Conservation (phyloP, 1,284 basidiomycete genomes). For the Moesziomyces globuligerus region DNA sequence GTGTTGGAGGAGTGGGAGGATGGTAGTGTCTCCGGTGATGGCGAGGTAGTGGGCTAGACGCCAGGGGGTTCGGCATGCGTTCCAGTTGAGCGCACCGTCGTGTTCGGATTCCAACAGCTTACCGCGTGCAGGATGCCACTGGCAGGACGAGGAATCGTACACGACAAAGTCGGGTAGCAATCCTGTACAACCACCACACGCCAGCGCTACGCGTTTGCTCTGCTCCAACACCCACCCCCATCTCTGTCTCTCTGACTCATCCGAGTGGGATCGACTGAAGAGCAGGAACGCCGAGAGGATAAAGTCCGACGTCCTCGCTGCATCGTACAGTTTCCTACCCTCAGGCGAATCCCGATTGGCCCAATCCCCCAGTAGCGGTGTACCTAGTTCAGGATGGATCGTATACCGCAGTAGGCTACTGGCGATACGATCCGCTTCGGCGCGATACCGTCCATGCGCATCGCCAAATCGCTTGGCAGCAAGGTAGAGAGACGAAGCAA, state of each 20-base stretch:
- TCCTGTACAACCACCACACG: constrained; percentile 19
- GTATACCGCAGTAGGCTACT: constrained; percentile 35
- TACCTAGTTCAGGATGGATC: constrained; percentile 50
- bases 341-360: constrained; percentile 41
- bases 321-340: constrained; percentile 44
- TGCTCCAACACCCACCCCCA: constrained; percentile 55
- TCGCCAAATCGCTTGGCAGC: constrained; percentile 43
- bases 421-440: constrained; percentile 43
- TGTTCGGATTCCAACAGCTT: constrained; percentile 55
- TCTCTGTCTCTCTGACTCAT: constrained; percentile 21
- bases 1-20: constrained; percentile 51
- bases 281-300: constrained; percentile 55
- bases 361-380: constrained; percentile 62
- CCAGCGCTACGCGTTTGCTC: constrained; percentile 39
- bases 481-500: constrained; percentile 55
- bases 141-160: constrained; percentile 7
- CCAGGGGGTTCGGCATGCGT: constrained; percentile 63
- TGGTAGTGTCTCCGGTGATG: constrained; percentile 43
- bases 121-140: constrained; percentile 42
- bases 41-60: constrained; percentile 61
- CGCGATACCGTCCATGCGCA: constrained; percentile 31
- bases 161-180: constrained; percentile 58
- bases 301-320: constrained; percentile 56
- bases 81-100: constrained; percentile 60
- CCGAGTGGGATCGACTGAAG: constrained; percentile 43